Evolutionary conservation across 2,329 filamentous ascomycete genomes (phyloP), one percentile per base, ranked within the genome.

Genomic region (Penicillium rolfsii): DNA sequence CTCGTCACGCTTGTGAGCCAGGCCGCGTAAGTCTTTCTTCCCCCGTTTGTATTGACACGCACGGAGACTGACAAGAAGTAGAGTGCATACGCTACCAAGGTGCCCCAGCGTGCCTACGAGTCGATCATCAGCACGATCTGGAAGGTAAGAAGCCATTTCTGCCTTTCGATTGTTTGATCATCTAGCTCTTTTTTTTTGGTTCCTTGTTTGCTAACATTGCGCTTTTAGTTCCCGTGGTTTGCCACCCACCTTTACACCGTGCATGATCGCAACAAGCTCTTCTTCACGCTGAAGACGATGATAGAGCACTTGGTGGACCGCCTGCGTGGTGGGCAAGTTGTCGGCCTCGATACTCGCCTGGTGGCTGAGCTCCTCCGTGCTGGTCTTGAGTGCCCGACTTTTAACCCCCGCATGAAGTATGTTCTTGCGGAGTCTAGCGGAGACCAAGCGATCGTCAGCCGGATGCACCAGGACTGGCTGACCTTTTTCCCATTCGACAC

Each of bases 291-390:
- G 55, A 69, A 68, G 57, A 83, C 83, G 28, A 88, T 89, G 73
- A 87, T 94, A 72, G 83, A 83, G 56, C 88, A 92, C 69, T 83
- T 94, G 71, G 85, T 85, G 65, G 89, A 90, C 66, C 82, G 85
- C 48, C 78, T 89, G 53, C 80, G 87, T 6, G 69, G 70, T 22
- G 9, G 12, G n/a, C 57, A 24, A 9, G 73, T 69, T 2, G 72
- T 80, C 53, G 78, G 78, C 4, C 71, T 82, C 46, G 74, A 78
- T 55, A 63, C 70, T 40, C 74, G 72, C 49, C 66, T 82, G 16
- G 57, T 80, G 19, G 57, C 66, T 16, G 77, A 80, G 52, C 68
- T 81, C 14, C 67, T 81, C 28, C 70, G 73, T 22, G 75, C 77
- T 5, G 78, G 78, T 9, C 63, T 81, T 5, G 73, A 72, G 8